phyloP scores from a whole-genome alignment of 192 early-diverging fungal species.

The Paraglomus occultum region DNA sequence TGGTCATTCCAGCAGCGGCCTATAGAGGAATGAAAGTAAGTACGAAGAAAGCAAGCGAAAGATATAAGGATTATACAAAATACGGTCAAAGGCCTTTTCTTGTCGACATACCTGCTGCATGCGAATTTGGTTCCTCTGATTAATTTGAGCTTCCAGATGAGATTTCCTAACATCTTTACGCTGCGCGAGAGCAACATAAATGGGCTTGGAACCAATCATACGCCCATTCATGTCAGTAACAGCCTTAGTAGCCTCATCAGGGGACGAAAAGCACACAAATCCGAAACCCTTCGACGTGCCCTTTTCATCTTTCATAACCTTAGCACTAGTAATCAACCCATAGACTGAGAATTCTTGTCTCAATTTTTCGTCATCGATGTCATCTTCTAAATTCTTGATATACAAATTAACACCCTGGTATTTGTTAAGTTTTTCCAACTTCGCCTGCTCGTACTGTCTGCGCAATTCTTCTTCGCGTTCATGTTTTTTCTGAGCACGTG shows the following conservation, averaged over 20 bases:
- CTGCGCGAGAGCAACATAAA: conserved; percentile 98
- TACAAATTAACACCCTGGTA: conserved; percentile 99
- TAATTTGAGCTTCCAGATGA: conserved; percentile 94
- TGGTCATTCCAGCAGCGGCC: conserved; percentile 31
- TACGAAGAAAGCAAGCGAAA: neutral
- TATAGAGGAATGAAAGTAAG: neutral
- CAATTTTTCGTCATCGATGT: conserved; percentile 93
- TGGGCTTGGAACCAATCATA: conserved; percentile 91
- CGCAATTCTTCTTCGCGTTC: conserved; percentile 98
- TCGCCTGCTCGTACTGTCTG: conserved; percentile 91
- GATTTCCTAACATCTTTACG: conserved; percentile 95
- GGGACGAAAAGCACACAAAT: conserved; percentile 99
- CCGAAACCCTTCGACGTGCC: conserved; percentile 90
- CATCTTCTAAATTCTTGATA: conserved; percentile 98
- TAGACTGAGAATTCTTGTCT: conserved; percentile 95
- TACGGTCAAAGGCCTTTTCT: neutral
- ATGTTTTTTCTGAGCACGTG: conserved; percentile 97
- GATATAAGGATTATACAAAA: neutral
- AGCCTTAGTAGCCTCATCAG: conserved; percentile 98
- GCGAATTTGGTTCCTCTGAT: conserved; percentile 84
- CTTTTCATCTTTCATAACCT: conserved; percentile 97
- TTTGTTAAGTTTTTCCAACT: conserved; percentile 95
- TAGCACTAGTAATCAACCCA: conserved; percentile 94
- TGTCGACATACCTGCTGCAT: conserved; percentile 52
- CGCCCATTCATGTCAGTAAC: conserved; percentile 99